A percentile compares a stretch with the other conserved stretches of the same genome.
phyloP scores from a whole-genome alignment of 225 moss, liverwort and hornwort genomes.

The Rhytidiadelphus loreus region DNA sequence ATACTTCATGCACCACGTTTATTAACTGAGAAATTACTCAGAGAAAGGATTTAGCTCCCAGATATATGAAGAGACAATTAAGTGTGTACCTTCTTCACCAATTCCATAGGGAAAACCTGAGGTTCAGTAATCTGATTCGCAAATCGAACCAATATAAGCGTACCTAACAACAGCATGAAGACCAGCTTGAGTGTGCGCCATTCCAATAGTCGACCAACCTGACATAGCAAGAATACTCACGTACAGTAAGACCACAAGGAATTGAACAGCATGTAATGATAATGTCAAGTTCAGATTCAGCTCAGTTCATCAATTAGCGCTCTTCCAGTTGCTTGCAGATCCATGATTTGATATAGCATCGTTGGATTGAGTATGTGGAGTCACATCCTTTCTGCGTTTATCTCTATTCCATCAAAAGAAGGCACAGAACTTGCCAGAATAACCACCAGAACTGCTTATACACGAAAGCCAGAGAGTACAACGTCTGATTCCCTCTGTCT shows the following conservation, averaged over 20 bases:
- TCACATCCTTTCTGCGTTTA: neutral
- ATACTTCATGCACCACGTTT: neutral
- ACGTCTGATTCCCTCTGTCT: neutral
- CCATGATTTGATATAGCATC: neutral
- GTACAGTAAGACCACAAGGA: neutral
- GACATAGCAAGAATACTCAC: neutral
- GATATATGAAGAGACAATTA: neutral
- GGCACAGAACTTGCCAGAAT: neutral
- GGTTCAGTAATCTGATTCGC: neutral
- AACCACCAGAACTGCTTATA: neutral
- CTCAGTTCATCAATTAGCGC: neutral
- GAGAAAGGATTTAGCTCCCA: neutral
- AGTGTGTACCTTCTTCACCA: neutral
- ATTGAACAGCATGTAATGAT: neutral
- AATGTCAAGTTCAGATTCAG: neutral
- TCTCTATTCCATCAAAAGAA: neutral
- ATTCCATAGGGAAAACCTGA: neutral
- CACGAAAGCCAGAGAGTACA: neutral
- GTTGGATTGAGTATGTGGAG: neutral
- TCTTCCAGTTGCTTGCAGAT: neutral
- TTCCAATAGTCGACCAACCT: conserved; percentile 10
- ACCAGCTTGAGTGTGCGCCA: conserved; percentile 26
- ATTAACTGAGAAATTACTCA: neutral
- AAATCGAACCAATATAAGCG: neutral
- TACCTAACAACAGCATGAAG: conserved; percentile 26